These are phyloP conservation scores for Arabis alpina DNA, from an alignment of 345 rosid genomes.

Conservation along the genomic window DNA sequence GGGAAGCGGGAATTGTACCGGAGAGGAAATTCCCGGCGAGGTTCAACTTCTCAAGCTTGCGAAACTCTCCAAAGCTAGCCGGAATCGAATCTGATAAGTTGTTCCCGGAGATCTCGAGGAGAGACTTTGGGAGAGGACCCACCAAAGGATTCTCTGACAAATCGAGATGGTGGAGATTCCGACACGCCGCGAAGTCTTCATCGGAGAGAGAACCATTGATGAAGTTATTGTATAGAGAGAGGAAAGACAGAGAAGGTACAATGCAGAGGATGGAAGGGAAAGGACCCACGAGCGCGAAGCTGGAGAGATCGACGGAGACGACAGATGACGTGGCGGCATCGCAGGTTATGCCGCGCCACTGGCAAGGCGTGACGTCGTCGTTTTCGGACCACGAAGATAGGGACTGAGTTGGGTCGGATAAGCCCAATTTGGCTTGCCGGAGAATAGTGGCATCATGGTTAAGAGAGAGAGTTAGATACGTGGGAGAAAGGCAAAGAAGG, in stretches of 20 bases:
- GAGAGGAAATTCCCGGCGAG: constrained; percentile 60
- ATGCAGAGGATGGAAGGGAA: constrained; percentile 79
- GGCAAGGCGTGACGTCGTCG: constrained; percentile 72
- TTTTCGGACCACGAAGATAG: constrained; percentile 74
- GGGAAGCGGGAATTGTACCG: constrained; percentile 55
- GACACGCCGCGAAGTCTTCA: constrained; percentile 54
- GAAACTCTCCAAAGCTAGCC: constrained; percentile 53
- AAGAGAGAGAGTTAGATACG: constrained; percentile 40
- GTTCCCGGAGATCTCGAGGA: constrained; percentile 57
- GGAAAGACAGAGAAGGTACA: constrained; percentile 56
- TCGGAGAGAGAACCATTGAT: constrained; percentile 69
- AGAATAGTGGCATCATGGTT: constrained; percentile 82
- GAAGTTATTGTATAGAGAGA: constrained; percentile 56
- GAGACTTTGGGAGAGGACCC: constrained; percentile 62
- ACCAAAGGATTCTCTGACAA: constrained; percentile 53
- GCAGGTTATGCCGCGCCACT: constrained; percentile 76
- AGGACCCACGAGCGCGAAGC: constrained; percentile 61
- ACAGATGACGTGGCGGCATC: constrained; percentile 47
- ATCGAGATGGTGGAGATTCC: constrained; percentile 48
- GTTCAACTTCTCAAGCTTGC: constrained; percentile 53
- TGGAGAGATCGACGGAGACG: constrained; percentile 58
- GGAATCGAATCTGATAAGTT: constrained; percentile 72
- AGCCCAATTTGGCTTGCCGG: constrained; percentile 58
- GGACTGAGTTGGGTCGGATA: constrained; percentile 59
- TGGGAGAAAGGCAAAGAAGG: constrained; percentile 34